Conservation (phyloP, 2,329 filamentous ascomycete species). For the Trichophyton schoenleinii region DNA sequence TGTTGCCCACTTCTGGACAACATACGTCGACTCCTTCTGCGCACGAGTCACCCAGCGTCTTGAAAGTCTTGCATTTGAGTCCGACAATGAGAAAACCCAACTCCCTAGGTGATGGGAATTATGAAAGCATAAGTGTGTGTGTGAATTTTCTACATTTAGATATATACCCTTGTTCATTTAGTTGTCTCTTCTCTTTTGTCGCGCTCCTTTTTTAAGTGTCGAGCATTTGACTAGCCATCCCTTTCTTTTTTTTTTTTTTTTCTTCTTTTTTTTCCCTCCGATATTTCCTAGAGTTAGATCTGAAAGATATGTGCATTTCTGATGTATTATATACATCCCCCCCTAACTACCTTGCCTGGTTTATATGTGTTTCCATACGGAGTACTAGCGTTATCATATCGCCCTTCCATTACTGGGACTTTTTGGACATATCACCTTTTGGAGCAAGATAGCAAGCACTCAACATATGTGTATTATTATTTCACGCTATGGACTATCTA, state of each 20-base stretch:
- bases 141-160: background rate
- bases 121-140: background rate
- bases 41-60: constrained; percentile 37
- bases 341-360: background rate
- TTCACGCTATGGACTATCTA: too few species aligned
- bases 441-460: background rate
- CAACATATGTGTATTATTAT: background rate
- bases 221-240: background rate
- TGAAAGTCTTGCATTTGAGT: constrained; percentile 38
- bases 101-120: background rate
- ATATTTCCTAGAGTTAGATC: background rate
- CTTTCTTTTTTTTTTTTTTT: background rate
- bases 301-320: background rate
- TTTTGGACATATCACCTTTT: background rate
- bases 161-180: background rate
- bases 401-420: background rate
- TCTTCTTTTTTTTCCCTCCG: background rate
- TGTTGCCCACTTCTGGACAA: constrained; percentile 40
- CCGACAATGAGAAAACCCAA: constrained; percentile 24
- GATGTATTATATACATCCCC: background rate
- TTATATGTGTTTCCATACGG: background rate
- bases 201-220: background rate
- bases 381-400: background rate
- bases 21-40: constrained; percentile 40
- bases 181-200: background rate